A percentile compares a stretch with the other conserved stretches of the same genome.
Conservation (phyloP, 140 eudicot genomes). For the Erigeron philadelphicus region DNA sequence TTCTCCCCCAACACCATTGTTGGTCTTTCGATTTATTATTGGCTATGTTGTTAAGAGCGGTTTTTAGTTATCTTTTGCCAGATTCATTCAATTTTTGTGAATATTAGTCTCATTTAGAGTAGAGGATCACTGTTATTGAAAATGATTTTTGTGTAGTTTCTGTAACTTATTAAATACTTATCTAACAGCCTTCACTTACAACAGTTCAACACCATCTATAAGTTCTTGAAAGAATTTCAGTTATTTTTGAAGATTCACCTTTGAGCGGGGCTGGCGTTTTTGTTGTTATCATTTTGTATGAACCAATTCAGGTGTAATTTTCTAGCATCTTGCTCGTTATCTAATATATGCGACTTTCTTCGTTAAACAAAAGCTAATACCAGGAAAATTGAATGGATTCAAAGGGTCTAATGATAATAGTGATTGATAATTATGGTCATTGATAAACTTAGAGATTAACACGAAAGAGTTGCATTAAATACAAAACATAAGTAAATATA, state of each 20-base stretch:
- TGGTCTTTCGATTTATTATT: neutral
- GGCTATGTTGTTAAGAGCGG: neutral
- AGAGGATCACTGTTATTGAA: neutral
- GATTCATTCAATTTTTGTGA: neutral
- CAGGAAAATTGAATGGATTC: no score
- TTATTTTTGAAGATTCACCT: neutral
- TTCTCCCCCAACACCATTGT: neutral
- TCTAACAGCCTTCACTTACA: neutral
- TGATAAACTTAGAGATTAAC: no score
- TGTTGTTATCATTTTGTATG: no score
- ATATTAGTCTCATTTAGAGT: neutral
- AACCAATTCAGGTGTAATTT: no score
- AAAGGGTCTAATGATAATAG: no score
- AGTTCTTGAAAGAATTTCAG: neutral
- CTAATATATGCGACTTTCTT: no score
- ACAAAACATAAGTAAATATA: no score
- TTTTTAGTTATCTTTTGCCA: neutral
- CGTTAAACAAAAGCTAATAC: no score
- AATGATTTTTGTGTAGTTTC: constrained; percentile 3
- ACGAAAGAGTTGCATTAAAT: no score
- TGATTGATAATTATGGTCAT: no score
- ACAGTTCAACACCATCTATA: neutral
- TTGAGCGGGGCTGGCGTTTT: no score
- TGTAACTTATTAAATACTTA: constrained; percentile 8
- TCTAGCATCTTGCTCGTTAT: no score